Percentiles rank a stretch among this genome's conserved stretches.
These are phyloP conservation scores for Clitopilus hobsonii DNA, from an alignment of 768 basidiomycete genomes.

Conservation along the genomic window DNA sequence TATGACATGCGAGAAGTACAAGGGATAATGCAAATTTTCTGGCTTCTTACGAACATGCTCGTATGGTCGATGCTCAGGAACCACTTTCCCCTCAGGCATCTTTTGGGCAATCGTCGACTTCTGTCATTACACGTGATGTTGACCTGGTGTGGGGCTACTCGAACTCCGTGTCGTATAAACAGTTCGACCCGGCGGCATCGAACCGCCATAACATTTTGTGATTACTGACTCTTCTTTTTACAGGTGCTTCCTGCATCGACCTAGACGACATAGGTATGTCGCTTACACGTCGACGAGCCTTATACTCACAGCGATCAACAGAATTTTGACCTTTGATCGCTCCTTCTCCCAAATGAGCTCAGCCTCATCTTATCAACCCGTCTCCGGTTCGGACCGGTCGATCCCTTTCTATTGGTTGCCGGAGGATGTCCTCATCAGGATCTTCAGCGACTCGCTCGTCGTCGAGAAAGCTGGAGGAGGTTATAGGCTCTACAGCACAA, in stretches of 20 bases:
- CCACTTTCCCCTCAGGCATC: not conserved
- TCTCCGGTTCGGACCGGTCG: not conserved
- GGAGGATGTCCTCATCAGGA: slow-evolving; percentile 1
- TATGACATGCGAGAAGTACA: not conserved
- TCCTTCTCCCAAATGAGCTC: not conserved
- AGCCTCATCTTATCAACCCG: slow-evolving; percentile 1
- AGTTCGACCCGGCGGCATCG: not conserved
- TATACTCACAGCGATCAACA: not conserved
- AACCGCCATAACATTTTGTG: not conserved
- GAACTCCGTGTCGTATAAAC: not conserved
- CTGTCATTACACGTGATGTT: not conserved
- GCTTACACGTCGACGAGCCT: not conserved
- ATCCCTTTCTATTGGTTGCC: not conserved
- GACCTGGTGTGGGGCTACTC: not conserved
- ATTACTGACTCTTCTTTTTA: not conserved
- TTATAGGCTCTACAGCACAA: not conserved
- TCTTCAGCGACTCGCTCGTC: not conserved
- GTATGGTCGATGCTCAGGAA: not conserved
- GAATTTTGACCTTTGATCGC: not conserved
- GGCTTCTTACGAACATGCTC: not conserved
- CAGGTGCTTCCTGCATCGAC: not conserved
- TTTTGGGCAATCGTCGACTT: too few relatives aligned
- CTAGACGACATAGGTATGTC: not conserved
- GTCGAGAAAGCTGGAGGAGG: not conserved
- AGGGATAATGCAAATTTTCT: not conserved